Percentiles rank a stretch among this genome's conserved stretches.
These are phyloP conservation scores for Aspergillus novofumigatus DNA, from an alignment of 2,329 filamentous ascomycete species.

Conservation along the genomic window DNA sequence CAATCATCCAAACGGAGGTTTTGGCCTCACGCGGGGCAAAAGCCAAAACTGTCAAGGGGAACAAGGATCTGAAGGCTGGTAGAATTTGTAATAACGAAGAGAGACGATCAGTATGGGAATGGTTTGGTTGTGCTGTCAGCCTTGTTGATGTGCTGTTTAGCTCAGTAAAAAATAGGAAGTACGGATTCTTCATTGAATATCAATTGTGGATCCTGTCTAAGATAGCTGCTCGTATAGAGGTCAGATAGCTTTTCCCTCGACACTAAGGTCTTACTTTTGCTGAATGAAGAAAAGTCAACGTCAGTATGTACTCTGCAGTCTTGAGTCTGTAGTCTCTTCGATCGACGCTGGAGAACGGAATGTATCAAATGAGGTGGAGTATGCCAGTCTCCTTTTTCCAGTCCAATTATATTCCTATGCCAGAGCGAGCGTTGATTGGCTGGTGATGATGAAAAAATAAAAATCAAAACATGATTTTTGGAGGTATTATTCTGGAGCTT, in stretches of 20 bases:
- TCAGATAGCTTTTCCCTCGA: not conserved
- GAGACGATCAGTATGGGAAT: not conserved
- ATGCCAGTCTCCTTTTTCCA: not conserved
- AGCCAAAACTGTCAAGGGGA: not conserved
- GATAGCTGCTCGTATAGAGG: not conserved
- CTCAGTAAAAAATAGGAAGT: not conserved
- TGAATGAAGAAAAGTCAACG: not conserved
- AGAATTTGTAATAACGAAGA: not conserved
- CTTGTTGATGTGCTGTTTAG: not conserved
- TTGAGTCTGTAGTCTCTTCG: not conserved
- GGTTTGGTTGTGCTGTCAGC: not conserved
- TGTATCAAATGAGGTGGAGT: not conserved
- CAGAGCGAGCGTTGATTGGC: not conserved
- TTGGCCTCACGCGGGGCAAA: conserved; percentile 1
- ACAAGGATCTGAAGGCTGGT: not conserved
- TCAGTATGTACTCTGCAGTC: conserved; percentile 9
- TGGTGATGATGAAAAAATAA: not conserved
- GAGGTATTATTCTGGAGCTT: not conserved
- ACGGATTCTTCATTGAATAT: not conserved
- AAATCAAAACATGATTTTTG: not conserved
- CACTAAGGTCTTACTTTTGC: not conserved
- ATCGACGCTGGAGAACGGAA: not conserved
- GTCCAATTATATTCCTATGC: not conserved
- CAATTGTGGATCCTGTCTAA: not conserved
- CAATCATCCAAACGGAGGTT: conserved; percentile 1